These are phyloP conservation scores for Monosporascus sp. DNA, from an alignment of 2,329 filamentous ascomycete species.

Conservation along the genomic window DNA sequence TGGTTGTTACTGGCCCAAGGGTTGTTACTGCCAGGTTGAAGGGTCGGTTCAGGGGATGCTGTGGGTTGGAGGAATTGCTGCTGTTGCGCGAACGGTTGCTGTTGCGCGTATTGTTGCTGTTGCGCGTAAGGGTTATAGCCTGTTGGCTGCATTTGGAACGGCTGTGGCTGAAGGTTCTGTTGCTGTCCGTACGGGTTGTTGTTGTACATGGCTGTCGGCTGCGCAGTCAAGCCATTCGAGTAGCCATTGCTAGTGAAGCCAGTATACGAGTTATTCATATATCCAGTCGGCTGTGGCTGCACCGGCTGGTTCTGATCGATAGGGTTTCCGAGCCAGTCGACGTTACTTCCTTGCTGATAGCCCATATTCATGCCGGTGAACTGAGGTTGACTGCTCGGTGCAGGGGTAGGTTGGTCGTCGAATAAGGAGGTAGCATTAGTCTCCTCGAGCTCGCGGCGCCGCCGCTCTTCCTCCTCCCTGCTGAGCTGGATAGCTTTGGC, in stretches of 20 bases:
- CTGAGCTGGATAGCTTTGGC: constrained; percentile 94
- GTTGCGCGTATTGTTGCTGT: constrained; percentile 43
- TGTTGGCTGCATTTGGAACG: constrained; percentile 45
- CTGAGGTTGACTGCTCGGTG: constrained; percentile 57
- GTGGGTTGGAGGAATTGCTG: constrained; percentile 41
- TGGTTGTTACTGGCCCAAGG: constrained; percentile 70
- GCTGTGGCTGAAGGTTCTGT: constrained; percentile 30
- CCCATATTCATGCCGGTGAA: constrained; percentile 91
- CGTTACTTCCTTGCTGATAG: constrained; percentile 92
- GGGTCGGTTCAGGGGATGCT: constrained; percentile 50
- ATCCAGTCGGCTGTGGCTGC: constrained; percentile 77
- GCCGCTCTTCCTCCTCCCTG: constrained; percentile 87
- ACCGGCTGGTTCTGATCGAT: constrained; percentile 70
- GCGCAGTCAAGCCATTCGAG: constrained; percentile 60
- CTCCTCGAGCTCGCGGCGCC: constrained; percentile 80
- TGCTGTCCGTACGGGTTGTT: constrained; percentile 58
- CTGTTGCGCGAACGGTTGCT: constrained; percentile 29
- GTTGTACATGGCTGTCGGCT: constrained; percentile 59
- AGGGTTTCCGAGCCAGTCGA: constrained; percentile 96
- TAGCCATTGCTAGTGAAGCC: constrained; percentile 63
- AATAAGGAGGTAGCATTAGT: constrained; percentile 84
- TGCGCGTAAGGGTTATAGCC: constrained; percentile 51
- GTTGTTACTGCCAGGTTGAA: constrained; percentile 84
- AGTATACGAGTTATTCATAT: constrained; percentile 45
- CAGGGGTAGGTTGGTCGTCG: constrained; percentile 63